Evolutionary conservation across 2,329 filamentous ascomycete species (phyloP).

Genomic region (Xylogone sp.): DNA sequence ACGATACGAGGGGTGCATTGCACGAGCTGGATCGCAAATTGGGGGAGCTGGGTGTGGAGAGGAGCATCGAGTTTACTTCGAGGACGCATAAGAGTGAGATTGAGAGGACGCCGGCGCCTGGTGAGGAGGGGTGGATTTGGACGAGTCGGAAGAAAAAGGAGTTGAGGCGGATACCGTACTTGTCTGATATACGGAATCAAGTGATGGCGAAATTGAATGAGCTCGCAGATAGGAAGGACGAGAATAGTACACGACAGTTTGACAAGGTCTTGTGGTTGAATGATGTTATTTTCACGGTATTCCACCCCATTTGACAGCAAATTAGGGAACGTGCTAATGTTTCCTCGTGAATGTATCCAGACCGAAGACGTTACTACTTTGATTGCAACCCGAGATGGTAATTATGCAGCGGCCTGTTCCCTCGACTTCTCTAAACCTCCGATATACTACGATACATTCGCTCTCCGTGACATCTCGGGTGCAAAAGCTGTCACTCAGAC

Average conservation of each 20-base stretch:
- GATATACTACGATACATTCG: slow-evolving; percentile 60
- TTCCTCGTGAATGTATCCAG: slow-evolving; percentile 27
- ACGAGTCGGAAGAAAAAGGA: slow-evolving; percentile 51
- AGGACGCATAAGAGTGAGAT: slow-evolving; percentile 31
- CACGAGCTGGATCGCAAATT: slow-evolving; percentile 52
- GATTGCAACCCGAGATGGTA: slow-evolving; percentile 52
- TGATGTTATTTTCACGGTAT: slow-evolving; percentile 58
- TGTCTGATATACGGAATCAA: slow-evolving; percentile 60
- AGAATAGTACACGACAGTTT: slow-evolving; percentile 39
- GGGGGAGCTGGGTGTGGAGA: slow-evolving; percentile 45
- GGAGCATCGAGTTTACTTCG: slow-evolving; percentile 44
- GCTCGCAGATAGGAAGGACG: slow-evolving; percentile 34
- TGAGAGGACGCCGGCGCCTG: background rate
- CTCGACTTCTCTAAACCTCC: slow-evolving; percentile 54
- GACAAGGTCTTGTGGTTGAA: slow-evolving; percentile 61
- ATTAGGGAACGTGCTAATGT: background rate
- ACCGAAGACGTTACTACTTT: slow-evolving; percentile 52
- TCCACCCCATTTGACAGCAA: slow-evolving; percentile 12
- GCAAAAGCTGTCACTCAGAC: slow-evolving; percentile 46
- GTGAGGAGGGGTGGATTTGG: slow-evolving; percentile 55
- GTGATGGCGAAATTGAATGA: slow-evolving; percentile 56
- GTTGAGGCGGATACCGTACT: slow-evolving; percentile 64
- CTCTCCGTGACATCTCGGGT: slow-evolving; percentile 51
- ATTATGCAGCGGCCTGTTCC: slow-evolving; percentile 60
- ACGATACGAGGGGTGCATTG: slow-evolving; percentile 62